Conservation (phyloP, 2,329 filamentous ascomycete species). For the Ophiostoma quercus region DNA sequence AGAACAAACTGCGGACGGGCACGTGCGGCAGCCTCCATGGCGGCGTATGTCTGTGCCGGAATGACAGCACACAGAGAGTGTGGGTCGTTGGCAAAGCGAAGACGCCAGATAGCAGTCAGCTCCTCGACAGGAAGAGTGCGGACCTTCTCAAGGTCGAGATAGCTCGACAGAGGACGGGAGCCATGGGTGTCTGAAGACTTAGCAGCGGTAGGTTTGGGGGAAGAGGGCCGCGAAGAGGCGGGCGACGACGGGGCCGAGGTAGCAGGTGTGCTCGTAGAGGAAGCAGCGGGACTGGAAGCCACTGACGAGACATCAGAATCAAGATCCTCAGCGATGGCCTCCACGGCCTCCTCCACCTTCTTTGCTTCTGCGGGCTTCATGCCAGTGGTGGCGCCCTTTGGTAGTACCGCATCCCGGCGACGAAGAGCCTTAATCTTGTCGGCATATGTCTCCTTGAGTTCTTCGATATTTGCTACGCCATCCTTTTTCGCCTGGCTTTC, state of each 20-base stretch:
- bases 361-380: neutral
- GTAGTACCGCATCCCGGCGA: conserved; percentile 57
- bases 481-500: conserved; percentile 71
- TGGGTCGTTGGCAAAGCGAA: conserved; percentile 69
- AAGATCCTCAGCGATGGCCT: neutral
- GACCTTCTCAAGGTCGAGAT: conserved; percentile 74
- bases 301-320: neutral
- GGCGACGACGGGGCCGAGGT: neutral
- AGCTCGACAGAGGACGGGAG: conserved; percentile 42
- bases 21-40: conserved; percentile 66
- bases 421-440: conserved; percentile 73
- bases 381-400: conserved; percentile 26
- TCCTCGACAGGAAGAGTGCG: conserved; percentile 69
- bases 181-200: conserved; percentile 35
- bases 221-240: neutral
- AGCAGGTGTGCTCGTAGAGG: neutral
- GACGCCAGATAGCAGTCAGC: conserved; percentile 82
- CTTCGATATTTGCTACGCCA: conserved; percentile 63
- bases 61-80: conserved; percentile 80
- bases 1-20: conserved; percentile 84
- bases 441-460: conserved; percentile 75
- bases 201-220: neutral
- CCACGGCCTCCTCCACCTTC: neutral
- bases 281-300: neutral
- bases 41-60: conserved; percentile 64